Conservation (phyloP, 2,329 filamentous ascomycete species). For the Trichophyton simii region DNA sequence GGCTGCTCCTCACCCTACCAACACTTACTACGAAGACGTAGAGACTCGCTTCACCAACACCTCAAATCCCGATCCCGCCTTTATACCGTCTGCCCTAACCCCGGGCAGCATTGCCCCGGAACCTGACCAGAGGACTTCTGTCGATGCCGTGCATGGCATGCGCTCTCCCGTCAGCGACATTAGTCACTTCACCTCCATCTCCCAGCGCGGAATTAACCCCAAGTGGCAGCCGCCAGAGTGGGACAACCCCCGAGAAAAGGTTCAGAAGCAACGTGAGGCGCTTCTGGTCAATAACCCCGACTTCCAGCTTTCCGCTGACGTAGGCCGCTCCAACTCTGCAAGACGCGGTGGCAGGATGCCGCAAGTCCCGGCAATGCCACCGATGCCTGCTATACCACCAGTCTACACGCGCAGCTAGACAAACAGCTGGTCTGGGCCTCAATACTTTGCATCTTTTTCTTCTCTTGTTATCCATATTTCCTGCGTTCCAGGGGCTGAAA, state of each 20-base stretch:
- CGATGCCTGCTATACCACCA: neutral
- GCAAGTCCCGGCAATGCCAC: slow-evolving; percentile 19
- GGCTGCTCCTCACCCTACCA: slow-evolving; percentile 21
- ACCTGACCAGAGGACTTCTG: slow-evolving; percentile 37
- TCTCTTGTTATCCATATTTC: neutral
- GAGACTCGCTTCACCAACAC: slow-evolving; percentile 67
- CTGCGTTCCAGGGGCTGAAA: neutral
- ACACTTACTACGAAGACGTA: slow-evolving; percentile 80
- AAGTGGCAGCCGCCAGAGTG: slow-evolving; percentile 52
- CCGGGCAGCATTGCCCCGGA: slow-evolving; percentile 27
- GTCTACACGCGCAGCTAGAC: neutral
- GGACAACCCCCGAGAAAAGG: slow-evolving; percentile 34
- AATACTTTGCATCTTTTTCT: neutral
- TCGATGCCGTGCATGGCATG: slow-evolving; percentile 52
- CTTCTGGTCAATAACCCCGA: slow-evolving; percentile 72
- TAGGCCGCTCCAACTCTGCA: slow-evolving; percentile 14
- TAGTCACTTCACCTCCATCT: slow-evolving; percentile 81
- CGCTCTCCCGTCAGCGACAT: slow-evolving; percentile 68
- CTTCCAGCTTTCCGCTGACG: slow-evolving; percentile 53
- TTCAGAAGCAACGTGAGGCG: slow-evolving; percentile 53
- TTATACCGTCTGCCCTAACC: slow-evolving; percentile 21
- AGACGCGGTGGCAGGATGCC: slow-evolving; percentile 10
- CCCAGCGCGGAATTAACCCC: slow-evolving; percentile 77
- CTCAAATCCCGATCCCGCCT: slow-evolving; percentile 17
- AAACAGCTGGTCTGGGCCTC: neutral